These are phyloP conservation scores for Parachlorella kessleri DNA, from an alignment of 139 green algal genomes.

Conservation along the genomic window DNA sequence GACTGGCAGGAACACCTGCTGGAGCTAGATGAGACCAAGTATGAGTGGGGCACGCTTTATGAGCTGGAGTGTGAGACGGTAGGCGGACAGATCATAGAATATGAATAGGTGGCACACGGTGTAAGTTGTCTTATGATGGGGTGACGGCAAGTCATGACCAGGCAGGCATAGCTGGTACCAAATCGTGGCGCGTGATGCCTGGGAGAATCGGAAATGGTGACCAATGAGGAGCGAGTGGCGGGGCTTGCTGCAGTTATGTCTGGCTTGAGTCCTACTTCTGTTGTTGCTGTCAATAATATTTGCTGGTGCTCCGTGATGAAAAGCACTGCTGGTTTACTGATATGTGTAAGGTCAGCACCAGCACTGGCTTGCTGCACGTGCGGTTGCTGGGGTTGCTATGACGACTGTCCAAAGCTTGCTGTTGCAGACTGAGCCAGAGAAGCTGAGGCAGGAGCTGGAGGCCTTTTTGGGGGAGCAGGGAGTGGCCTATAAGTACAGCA, in stretches of 20 bases:
- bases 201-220: too few species aligned
- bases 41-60: constrained; percentile 84
- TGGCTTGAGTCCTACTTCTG: too few species aligned
- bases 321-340: neutral
- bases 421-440: constrained; percentile 75
- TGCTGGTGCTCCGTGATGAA: neutral
- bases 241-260: too few species aligned
- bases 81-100: constrained; percentile 7
- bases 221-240: neutral
- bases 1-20: constrained; percentile 79
- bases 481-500: constrained; percentile 73
- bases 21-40: constrained; percentile 92
- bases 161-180: neutral
- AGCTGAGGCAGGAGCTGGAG: constrained; percentile 72
- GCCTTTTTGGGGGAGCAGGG: constrained; percentile 52
- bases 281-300: neutral
- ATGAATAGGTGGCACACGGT: neutral
- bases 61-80: constrained; percentile 94
- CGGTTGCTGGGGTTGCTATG: neutral
- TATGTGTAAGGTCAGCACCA: too few species aligned
- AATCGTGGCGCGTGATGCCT: neutral
- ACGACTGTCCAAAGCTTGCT: too few species aligned
- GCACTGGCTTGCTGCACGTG: neutral
- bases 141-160: neutral
- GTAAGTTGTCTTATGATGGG: neutral